Percentiles rank a stretch among this genome's conserved stretches.
These are phyloP conservation scores for Malus orientalis DNA, from an alignment of 306 rosid genomes.

Conservation along the genomic window DNA sequence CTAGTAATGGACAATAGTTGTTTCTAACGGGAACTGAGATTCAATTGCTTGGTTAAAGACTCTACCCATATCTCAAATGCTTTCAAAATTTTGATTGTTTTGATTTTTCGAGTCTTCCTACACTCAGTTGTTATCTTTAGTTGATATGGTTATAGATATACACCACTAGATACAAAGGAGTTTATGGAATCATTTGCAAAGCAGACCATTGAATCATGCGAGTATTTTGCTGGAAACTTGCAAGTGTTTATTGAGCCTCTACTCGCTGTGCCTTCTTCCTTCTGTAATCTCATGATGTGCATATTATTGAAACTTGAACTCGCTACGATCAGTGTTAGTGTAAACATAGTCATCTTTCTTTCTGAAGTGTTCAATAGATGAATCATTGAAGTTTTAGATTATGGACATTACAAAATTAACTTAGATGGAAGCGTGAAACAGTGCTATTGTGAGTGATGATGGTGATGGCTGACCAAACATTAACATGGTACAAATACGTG, in stretches of 20 bases:
- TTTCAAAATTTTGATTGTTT: not conserved
- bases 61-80: not conserved
- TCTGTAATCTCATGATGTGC: not conserved
- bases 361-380: not conserved
- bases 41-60: not conserved
- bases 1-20: no score
- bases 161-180: slow-evolving; percentile 73
- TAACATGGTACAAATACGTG: not conserved
- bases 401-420: not conserved
- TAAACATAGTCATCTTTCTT: not conserved
- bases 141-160: slow-evolving; percentile 56
- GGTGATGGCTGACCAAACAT: not conserved
- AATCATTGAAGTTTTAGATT: not conserved
- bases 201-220: slow-evolving; percentile 75
- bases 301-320: not conserved
- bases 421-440: not conserved
- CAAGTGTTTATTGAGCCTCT: not conserved
- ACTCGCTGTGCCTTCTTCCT: not conserved
- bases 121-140: slow-evolving; percentile 8
- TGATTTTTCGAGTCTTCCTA: not conserved
- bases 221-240: slow-evolving; percentile 16
- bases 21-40: not conserved
- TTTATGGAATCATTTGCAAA: slow-evolving; percentile 65
- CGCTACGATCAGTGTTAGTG: not conserved
- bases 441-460: not conserved